phyloP scores from a whole-genome alignment of 1,284 basidiomycete species.

The Ceratobasidium sp. region DNA sequence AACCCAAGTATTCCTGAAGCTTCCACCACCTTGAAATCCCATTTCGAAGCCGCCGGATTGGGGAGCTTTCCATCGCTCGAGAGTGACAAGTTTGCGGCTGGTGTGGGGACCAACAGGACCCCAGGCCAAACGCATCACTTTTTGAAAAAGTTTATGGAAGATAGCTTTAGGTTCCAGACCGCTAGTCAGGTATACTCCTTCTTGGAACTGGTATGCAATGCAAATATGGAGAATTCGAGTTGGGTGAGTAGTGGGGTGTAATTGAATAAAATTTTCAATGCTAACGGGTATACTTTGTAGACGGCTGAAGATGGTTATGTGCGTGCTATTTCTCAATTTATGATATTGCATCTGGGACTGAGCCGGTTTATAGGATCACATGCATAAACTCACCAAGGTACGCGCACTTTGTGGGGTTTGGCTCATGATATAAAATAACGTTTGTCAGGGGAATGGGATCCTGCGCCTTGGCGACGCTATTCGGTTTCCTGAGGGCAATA shows the following conservation, averaged over 20 bases:
- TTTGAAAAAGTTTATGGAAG: slow-evolving; percentile 62
- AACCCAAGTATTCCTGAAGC: slow-evolving; percentile 48
- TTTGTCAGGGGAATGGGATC: slow-evolving; percentile 64
- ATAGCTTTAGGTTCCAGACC: slow-evolving; percentile 62
- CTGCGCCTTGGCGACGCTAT: slow-evolving; percentile 65
- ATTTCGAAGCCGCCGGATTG: slow-evolving; percentile 31
- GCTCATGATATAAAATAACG: background rate
- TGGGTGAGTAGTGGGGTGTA: slow-evolving; percentile 63
- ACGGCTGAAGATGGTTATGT: slow-evolving; percentile 7
- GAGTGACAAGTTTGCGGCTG: slow-evolving; percentile 58
- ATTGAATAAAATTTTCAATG: background rate
- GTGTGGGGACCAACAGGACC: slow-evolving; percentile 54
- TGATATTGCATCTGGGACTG: background rate
- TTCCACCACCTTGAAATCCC: slow-evolving; percentile 11
- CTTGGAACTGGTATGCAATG: slow-evolving; percentile 62
- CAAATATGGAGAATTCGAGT: slow-evolving; percentile 61
- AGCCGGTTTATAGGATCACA: background rate
- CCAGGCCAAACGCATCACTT: slow-evolving; percentile 66
- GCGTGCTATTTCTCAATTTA: background rate
- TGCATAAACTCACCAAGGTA: slow-evolving; percentile 11
- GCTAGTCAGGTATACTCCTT: slow-evolving; percentile 65
- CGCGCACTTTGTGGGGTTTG: background rate
- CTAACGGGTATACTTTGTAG: background rate
- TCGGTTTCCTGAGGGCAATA: slow-evolving; percentile 55
- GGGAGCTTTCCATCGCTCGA: slow-evolving; percentile 60